Percentiles rank a stretch among this genome's conserved stretches.
Evolutionary conservation across 305 asterid species (phyloP).

Genomic region (Plantago coronopus): DNA sequence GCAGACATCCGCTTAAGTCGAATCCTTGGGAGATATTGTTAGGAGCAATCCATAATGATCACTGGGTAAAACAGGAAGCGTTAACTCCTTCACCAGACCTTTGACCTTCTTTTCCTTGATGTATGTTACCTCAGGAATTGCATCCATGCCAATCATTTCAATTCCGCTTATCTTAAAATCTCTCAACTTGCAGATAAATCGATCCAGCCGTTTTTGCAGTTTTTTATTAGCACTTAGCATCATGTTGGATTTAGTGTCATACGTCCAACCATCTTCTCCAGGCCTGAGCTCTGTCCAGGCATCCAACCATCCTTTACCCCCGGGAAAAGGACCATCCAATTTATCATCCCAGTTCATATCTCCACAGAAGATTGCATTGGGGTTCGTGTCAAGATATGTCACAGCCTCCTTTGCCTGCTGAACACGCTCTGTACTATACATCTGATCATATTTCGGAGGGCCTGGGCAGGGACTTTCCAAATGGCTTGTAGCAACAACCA

Average conservation of each 20-base stretch:
- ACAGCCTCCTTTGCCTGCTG: constrained; percentile 80
- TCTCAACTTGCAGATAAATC: constrained; percentile 62
- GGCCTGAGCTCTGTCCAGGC: constrained; percentile 78
- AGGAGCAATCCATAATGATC: constrained; percentile 90
- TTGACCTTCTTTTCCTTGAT: constrained; percentile 67
- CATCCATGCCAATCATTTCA: constrained; percentile 81
- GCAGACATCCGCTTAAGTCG: constrained; percentile 3
- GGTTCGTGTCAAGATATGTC: constrained; percentile 42
- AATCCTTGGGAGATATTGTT: constrained; percentile 43
- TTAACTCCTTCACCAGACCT: constrained; percentile 52
- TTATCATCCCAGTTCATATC: constrained; percentile 98
- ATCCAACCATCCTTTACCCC: constrained; percentile 68
- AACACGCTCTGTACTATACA: constrained; percentile 88
- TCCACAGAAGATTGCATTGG: constrained; percentile 77
- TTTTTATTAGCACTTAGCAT: constrained; percentile 68
- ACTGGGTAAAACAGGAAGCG: constrained; percentile 85
- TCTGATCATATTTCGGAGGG: constrained; percentile 95
- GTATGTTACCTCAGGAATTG: constrained; percentile 52
- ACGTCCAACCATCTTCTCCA: constrained; percentile 73
- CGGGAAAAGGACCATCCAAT: constrained; percentile 74
- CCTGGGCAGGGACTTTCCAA: constrained; percentile 85
- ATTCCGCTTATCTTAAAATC: constrained; percentile 53
- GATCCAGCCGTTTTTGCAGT: constrained; percentile 74
- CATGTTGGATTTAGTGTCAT: constrained; percentile 86
- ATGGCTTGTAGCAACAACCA: constrained; percentile 85